Percentiles rank a stretch among this genome's conserved stretches.
phyloP scores from a whole-genome alignment of 2,329 filamentous ascomycete species.

The Penicillium hordei region DNA sequence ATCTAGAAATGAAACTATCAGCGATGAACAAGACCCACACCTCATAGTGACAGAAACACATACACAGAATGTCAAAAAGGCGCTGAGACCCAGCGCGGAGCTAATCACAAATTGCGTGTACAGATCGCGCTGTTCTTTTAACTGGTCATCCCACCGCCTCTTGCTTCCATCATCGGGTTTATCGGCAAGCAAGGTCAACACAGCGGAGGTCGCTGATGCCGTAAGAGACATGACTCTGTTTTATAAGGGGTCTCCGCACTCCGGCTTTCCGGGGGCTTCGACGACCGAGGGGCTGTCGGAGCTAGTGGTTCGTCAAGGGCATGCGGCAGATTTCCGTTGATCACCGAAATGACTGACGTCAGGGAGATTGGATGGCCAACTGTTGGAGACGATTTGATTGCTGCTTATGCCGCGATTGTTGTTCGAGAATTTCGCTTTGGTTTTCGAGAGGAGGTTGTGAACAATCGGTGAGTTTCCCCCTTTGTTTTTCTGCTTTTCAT shows the following conservation, averaged over 20 bases:
- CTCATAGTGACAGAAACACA: slow-evolving; percentile 12
- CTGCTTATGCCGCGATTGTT: neutral
- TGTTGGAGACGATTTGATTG: neutral
- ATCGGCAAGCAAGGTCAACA: slow-evolving; percentile 23
- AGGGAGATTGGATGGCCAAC: slow-evolving; percentile 12
- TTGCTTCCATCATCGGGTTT: slow-evolving; percentile 17
- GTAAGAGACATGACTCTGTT: slow-evolving; percentile 32
- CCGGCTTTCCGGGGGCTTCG: neutral
- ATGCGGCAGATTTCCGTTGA: slow-evolving; percentile 6
- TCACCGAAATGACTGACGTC: slow-evolving; percentile 28
- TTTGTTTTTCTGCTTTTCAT: slow-evolving; percentile 7
- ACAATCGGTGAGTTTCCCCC: neutral
- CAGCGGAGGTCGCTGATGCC: slow-evolving; percentile 26
- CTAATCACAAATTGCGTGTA: slow-evolving; percentile 48
- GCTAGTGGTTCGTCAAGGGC: slow-evolving; percentile 7
- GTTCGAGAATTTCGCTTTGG: neutral
- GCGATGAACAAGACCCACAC: neutral
- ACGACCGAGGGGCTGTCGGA: slow-evolving; percentile 13
- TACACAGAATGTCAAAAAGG: slow-evolving; percentile 50
- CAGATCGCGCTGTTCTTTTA: slow-evolving; percentile 40
- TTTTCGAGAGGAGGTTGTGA: neutral
- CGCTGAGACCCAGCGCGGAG: slow-evolving; percentile 42
- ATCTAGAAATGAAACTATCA: slow-evolving; percentile 52
- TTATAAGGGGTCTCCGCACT: neutral
- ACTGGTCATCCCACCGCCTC: slow-evolving; percentile 33